Base-by-base conservation (phyloP, 192 early-diverging fungal species). In the Kappamyces sp. region DNA sequence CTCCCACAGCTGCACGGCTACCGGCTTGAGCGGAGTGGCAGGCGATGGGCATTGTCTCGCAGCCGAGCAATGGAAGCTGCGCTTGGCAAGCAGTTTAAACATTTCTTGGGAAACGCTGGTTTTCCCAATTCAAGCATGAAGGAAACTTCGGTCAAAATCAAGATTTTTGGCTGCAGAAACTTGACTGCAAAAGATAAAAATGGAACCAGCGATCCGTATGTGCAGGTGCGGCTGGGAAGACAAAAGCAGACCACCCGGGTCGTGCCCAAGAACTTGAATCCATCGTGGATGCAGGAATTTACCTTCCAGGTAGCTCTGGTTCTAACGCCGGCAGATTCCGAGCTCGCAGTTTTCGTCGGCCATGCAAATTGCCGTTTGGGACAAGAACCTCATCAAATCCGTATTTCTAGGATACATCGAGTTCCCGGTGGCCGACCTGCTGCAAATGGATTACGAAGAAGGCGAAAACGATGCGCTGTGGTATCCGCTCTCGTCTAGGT, bases 381-480 rank as follows among this genome's bases (percentile, higher is more conserved):
- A 90, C 53, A 85, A 86, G 59, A 86, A 90, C 46, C 61, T 72
- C 33, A 73, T 84, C 52, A 74, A 75, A 12, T 69, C 72, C 31
- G 80, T 82, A 53, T 90, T 84, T 63, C 69, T 90, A 71, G 88
- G 88, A 1, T 71, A 79, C 38, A 33, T 84, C 5, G 47, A 57
- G 32, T 67, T 90, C 1, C 71, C 86, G 0, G 70, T 90, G 39
- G 58, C 72, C 11, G 77, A 86, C 12, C 41, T 55, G 3, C 35
- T 87, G 33, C 53, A 38, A 47, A 71, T 80, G 60, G 57, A 40
- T 31, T 66, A 73, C 43, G 70, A 82, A 42, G 77, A 81, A 57
- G 72, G 73, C 40, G 54, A 61, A 5, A 85, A 84, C 54, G 61
- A 75, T 57, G 45, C 67, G 6, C 33, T 61, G 9, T 78, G 74